phyloP scores from a whole-genome alignment of 2,329 filamentous ascomycete genomes.

The Neofusicoccum umdonicola region DNA sequence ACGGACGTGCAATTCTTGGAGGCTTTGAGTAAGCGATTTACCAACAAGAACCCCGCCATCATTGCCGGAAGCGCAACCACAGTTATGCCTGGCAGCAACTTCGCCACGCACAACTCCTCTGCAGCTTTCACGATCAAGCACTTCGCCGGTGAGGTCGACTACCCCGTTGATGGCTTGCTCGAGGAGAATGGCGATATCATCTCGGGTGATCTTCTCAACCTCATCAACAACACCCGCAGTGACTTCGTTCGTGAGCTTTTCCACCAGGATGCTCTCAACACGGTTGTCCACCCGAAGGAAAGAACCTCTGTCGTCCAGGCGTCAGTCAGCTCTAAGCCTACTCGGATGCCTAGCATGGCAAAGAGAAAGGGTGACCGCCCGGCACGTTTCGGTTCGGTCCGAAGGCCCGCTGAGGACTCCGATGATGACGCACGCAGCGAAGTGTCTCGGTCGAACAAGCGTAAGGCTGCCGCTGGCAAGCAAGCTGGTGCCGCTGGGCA shows the following conservation, averaged over 20 bases:
- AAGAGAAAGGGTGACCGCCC: slow-evolving; percentile 66
- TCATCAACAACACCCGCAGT: slow-evolving; percentile 84
- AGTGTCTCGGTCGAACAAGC: slow-evolving; percentile 39
- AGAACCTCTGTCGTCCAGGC: slow-evolving; percentile 90
- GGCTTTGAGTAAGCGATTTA: slow-evolving; percentile 86
- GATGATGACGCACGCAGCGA: slow-evolving; percentile 51
- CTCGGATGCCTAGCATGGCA: slow-evolving; percentile 89
- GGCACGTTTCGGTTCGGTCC: slow-evolving; percentile 44
- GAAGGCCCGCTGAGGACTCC: slow-evolving; percentile 37
- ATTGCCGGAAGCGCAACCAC: slow-evolving; percentile 71
- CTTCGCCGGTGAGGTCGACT: slow-evolving; percentile 95
- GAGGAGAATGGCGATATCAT: slow-evolving; percentile 97
- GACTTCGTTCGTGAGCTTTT: slow-evolving; percentile 88
- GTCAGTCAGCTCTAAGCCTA: slow-evolving; percentile 91
- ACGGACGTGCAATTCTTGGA: slow-evolving; percentile 89
- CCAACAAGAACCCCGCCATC: slow-evolving; percentile 91
- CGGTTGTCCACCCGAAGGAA: slow-evolving; percentile 89
- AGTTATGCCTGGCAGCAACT: slow-evolving; percentile 83
- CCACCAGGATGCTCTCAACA: slow-evolving; percentile 91
- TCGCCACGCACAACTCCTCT: slow-evolving; percentile 75
- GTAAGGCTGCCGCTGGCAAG: slow-evolving; percentile 38
- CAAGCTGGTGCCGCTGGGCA: slow-evolving; percentile 90
- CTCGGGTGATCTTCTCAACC: slow-evolving; percentile 90
- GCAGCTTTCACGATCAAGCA: slow-evolving; percentile 89
- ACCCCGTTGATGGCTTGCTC: slow-evolving; percentile 78